Conservation (phyloP, 495 filamentous ascomycete genomes). For the Paragyromitra xinjiangensis region DNA sequence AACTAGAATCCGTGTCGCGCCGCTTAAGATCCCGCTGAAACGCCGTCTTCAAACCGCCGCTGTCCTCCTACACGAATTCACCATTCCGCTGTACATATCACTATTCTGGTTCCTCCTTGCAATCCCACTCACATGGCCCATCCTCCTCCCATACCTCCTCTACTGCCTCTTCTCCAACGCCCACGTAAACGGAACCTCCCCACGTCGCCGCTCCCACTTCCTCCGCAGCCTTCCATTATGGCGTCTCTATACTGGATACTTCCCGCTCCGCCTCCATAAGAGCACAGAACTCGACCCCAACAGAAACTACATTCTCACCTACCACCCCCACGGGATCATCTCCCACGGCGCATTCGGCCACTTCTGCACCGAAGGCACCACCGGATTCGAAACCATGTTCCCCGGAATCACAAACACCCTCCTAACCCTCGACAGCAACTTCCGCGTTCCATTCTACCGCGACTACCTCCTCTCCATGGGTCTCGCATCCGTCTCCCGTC, state of each 20-base stretch:
- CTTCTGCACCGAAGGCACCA: constrained; percentile 77
- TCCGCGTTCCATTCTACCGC: constrained; percentile 90
- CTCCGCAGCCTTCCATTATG: constrained; percentile 79
- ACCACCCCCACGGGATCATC: constrained; percentile 97
- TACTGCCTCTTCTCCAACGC: constrained; percentile 81
- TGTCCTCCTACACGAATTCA: constrained; percentile 85
- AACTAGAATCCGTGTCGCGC: constrained; percentile 79
- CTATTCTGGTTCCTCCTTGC: constrained; percentile 90
- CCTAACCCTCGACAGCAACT: constrained; percentile 91
- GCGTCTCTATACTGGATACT: constrained; percentile 91
- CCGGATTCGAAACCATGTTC: constrained; percentile 84
- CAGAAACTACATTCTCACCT: constrained; percentile 97
- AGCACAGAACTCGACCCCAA: constrained; percentile 79
- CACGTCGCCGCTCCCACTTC: constrained; percentile 72
- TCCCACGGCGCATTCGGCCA: constrained; percentile 92
- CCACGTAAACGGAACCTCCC: constrained; percentile 74
- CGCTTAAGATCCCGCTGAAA: constrained; percentile 83
- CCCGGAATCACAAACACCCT: constrained; percentile 95
- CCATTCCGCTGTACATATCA: constrained; percentile 76
- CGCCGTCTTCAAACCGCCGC: constrained; percentile 86
- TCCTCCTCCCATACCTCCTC: constrained; percentile 89
- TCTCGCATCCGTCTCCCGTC: constrained; percentile 84
- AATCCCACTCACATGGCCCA: constrained; percentile 88
- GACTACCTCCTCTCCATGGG: constrained; percentile 90
- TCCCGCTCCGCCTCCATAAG: constrained; percentile 86